Percentiles rank a stretch among this genome's conserved stretches.
Evolutionary conservation across 2,329 filamentous ascomycete species (phyloP).

Genomic region (Calonectria ilicicola): DNA sequence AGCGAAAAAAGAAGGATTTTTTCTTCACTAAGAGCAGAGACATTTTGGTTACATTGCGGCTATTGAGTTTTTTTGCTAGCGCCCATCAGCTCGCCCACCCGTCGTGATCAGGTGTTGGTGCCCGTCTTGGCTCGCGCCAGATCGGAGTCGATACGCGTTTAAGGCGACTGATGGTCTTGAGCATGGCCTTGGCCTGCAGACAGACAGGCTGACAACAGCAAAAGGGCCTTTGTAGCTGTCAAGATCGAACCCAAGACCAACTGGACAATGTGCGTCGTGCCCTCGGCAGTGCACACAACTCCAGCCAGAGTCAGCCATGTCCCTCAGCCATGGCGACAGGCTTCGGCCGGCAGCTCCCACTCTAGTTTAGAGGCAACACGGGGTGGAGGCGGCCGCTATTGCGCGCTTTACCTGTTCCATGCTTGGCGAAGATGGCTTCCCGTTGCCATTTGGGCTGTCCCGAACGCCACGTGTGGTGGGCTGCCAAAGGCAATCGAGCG

Average conservation of each 20-base stretch:
- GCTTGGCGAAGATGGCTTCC: background rate
- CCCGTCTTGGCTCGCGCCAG: background rate
- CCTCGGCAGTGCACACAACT: no score
- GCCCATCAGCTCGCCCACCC: background rate
- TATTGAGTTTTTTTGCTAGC: constrained; percentile 2
- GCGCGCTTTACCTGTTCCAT: background rate
- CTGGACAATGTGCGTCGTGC: no score
- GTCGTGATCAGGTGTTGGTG: background rate
- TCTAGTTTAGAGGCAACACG: background rate
- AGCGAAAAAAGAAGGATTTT: background rate
- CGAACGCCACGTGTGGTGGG: background rate
- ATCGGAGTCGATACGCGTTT: background rate
- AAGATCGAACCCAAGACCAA: no score
- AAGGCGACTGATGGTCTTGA: background rate
- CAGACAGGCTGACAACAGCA: no score
- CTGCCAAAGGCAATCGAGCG: background rate
- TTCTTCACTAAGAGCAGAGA: background rate
- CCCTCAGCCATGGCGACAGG: background rate
- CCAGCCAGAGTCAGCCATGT: background rate
- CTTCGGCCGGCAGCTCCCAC: background rate
- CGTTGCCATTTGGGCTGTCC: background rate
- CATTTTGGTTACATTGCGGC: background rate
- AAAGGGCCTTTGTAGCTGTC: no score
- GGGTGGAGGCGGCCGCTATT: background rate
- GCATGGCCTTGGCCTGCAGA: background rate